A percentile compares a stretch with the other conserved stretches of the same genome.
These are phyloP conservation scores for Aristolochia fimbriata DNA, from an alignment of 164 flowering plant genomes.

Conservation along the genomic window DNA sequence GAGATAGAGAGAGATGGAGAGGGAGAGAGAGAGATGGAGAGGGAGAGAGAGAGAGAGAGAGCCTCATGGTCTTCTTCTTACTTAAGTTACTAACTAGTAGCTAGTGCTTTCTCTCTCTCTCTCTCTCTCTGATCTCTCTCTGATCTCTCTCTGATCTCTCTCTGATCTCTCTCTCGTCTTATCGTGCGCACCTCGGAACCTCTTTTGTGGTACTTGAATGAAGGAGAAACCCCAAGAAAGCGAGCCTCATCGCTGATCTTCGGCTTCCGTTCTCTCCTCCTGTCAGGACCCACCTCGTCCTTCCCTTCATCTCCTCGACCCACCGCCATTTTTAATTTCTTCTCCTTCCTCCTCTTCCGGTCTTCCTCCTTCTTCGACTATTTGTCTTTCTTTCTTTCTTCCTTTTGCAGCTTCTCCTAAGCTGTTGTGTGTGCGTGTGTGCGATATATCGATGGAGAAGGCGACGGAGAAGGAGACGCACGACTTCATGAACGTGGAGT, in stretches of 20 bases:
- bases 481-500: conserved; percentile 92
- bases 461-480: conserved; percentile 45
- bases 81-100: too few relatives aligned
- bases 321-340: background rate
- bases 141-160: background rate
- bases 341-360: background rate
- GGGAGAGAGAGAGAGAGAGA: too few relatives aligned
- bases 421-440: too few relatives aligned
- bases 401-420: background rate
- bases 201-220: conserved; percentile 5
- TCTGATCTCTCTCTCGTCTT: background rate
- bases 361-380: background rate
- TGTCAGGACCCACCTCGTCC: conserved; percentile 3
- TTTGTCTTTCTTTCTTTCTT: background rate
- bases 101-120: too few relatives aligned
- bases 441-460: too few relatives aligned
- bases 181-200: conserved; percentile 1
- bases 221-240: too few relatives aligned
- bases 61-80: too few relatives aligned
- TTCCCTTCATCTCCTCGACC: background rate
- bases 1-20: conserved; percentile 6
- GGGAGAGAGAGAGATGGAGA: conserved; percentile 5
- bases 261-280: background rate
- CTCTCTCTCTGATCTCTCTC: conserved; percentile 4
- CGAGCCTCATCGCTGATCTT: background rate